phyloP scores from a whole-genome alignment of 2,329 filamentous ascomycete species.

The Pyricularia sp. region DNA sequence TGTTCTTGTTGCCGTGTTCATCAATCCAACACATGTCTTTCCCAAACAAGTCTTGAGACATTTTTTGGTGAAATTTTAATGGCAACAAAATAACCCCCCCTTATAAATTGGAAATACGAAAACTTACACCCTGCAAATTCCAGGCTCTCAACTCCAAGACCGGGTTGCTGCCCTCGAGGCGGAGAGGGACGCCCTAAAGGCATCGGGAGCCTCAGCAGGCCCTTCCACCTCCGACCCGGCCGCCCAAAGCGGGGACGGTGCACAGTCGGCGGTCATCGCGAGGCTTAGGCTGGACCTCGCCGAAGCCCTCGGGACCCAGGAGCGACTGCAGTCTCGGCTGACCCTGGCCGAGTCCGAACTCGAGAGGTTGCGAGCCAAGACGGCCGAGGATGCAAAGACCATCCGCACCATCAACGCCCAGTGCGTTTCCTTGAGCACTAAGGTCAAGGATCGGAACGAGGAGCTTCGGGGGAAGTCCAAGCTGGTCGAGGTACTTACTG shows the following conservation, averaged over 20 bases:
- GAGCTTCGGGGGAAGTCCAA: conserved; percentile 79
- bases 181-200: conserved; percentile 30
- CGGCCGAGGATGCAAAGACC: conserved; percentile 47
- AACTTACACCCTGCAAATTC: background rate
- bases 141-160: conserved; percentile 60
- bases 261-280: conserved; percentile 16
- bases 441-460: conserved; percentile 72
- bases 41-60: background rate
- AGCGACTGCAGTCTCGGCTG: conserved; percentile 56
- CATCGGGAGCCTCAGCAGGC: background rate
- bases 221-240: background rate
- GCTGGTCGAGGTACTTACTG: conserved; percentile 54
- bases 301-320: conserved; percentile 66
- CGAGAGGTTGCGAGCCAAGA: conserved; percentile 48
- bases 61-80: background rate
- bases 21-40: background rate
- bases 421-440: conserved; percentile 50
- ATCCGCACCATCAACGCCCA: conserved; percentile 56
- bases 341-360: conserved; percentile 52
- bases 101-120: background rate
- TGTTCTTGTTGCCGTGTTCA: background rate
- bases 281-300: conserved; percentile 62
- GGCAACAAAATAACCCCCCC: background rate
- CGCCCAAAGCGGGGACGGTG: background rate
- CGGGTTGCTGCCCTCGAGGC: conserved; percentile 55